Base-by-base conservation (phyloP, 768 basidiomycete genomes). In the Lepiota brunneoincarnata region DNA sequence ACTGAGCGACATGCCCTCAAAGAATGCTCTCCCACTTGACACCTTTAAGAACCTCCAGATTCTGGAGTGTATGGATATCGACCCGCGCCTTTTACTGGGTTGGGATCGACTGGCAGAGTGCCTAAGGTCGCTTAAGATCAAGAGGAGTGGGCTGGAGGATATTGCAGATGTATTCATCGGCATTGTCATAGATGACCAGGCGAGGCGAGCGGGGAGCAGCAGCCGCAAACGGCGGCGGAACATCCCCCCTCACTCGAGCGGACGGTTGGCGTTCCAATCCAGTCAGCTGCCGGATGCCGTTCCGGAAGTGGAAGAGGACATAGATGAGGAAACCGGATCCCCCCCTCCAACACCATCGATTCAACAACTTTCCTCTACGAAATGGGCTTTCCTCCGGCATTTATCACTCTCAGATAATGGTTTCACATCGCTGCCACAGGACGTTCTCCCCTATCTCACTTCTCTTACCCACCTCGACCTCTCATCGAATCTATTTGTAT, bases 401-500 rank as follows among this genome's bases (percentile, higher is more conserved):
- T 76, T 96, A 4, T 90, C 82, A 21, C 76, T 95, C 4, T 74
- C 88, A 35, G 88, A 92, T 68, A 95, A 94, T 63, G 78, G 81
- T 14, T 74, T 93, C 56, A 91, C 91, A 11, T 91, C 87, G 69
- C 72, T 93, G 58, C 86, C 92, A n/a, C 64, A 83, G 21, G 78
- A 83, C 17, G 72, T 81, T 11, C 73, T 92, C 31, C 77, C 80
- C 5, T 79, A 84, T 64, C 79, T 95, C 49, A 81, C 84, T 39
- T 80, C 87, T 4, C 70, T 98, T 38, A 87, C 87, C 0, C 83
- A 91, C 66, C 82, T 96, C 58, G 92, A 96, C 69, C 79, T 96
- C 38, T 94, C 93, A 17, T 90, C 89, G 38, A 97, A 97, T 67
- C 82, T 97, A 15, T 81, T 98, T 42, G 84, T 94, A 38, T 89